Evolutionary conservation across 192 early-diverging fungal species (phyloP).

Genomic region (Backusella tarrabulga): DNA sequence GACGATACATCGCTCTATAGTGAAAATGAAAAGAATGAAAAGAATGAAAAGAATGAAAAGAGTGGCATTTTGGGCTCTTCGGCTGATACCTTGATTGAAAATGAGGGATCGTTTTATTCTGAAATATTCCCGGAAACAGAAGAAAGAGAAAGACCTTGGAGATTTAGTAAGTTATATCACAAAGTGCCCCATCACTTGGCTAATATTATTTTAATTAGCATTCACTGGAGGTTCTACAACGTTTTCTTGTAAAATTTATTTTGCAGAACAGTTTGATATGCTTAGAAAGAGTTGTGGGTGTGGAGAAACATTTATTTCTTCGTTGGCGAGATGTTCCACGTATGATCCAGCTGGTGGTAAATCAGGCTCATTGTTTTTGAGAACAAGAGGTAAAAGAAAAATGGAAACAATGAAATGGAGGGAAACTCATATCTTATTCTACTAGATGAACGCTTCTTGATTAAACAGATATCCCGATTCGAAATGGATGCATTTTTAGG

Average conservation of each 20-base stretch:
- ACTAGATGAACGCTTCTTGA: slow-evolving; percentile 84
- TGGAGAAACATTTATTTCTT: slow-evolving; percentile 81
- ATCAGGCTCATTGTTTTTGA: slow-evolving; percentile 87
- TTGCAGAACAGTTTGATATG: slow-evolving; percentile 91
- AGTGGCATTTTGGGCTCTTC: background rate
- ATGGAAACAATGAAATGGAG: background rate
- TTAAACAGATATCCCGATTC: slow-evolving; percentile 83
- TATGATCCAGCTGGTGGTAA: slow-evolving; percentile 90
- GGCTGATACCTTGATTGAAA: background rate
- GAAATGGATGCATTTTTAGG: slow-evolving; percentile 87
- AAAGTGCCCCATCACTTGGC: too few relatives aligned
- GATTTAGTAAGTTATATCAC: slow-evolving; percentile 8
- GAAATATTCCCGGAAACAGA: slow-evolving; percentile 17
- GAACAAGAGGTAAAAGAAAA: slow-evolving; percentile 60
- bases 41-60: slow-evolving; percentile 11
- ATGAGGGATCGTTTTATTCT: background rate
- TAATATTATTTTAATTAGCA: slow-evolving; percentile 30
- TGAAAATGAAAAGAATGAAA: slow-evolving; percentile 6
- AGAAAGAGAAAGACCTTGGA: slow-evolving; percentile 10
- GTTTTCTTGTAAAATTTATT: slow-evolving; percentile 89
- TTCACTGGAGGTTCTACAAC: slow-evolving; percentile 76
- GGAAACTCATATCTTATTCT: background rate
- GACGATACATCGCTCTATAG: background rate
- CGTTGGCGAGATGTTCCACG: slow-evolving; percentile 77
- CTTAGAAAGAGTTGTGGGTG: slow-evolving; percentile 82